These are phyloP conservation scores for Neurospora sp. DNA, from an alignment of 495 filamentous ascomycete species.

Conservation along the genomic window DNA sequence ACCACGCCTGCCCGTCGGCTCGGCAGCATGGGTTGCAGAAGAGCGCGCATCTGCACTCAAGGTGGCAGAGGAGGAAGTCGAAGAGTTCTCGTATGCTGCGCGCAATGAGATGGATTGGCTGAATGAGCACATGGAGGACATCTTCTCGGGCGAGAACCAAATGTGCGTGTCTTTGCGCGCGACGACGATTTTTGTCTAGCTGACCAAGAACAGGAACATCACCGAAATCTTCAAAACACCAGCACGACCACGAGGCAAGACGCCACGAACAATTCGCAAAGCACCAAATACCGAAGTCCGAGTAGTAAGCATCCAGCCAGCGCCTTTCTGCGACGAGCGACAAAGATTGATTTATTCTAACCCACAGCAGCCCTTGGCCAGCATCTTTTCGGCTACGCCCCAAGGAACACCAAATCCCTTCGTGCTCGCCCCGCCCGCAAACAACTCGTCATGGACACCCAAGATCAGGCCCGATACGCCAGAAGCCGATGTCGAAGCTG, in stretches of 20 bases:
- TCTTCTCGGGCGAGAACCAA: constrained; percentile 69
- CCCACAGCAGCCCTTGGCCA: constrained; percentile 61
- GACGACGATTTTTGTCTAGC: background rate
- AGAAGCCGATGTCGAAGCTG: background rate
- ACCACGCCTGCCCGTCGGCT: constrained; percentile 45
- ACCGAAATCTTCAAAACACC: constrained; percentile 94
- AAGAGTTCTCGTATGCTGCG: constrained; percentile 81
- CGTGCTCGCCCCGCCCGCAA: constrained; percentile 13
- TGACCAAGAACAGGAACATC: constrained; percentile 51
- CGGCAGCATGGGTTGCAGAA: constrained; percentile 43
- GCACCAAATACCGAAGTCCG: constrained; percentile 51
- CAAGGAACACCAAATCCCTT: constrained; percentile 38
- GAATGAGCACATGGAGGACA: constrained; percentile 93
- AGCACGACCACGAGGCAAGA: constrained; percentile 87
- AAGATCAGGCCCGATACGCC: constrained; percentile 11
- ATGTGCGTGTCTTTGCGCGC: constrained; percentile 44
- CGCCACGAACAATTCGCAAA: constrained; percentile 73
- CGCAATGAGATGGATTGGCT: constrained; percentile 91
- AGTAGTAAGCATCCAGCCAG: constrained; percentile 43
- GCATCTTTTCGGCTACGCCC: constrained; percentile 58
- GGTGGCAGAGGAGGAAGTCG: constrained; percentile 55
- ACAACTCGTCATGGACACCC: constrained; percentile 25
- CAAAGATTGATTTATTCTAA: constrained; percentile 2
- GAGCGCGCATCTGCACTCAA: constrained; percentile 37
- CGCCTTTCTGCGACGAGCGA: background rate